These are phyloP conservation scores for Dianthus caryophyllus DNA, from an alignment of 148 eudicot genomes.

Conservation along the genomic window DNA sequence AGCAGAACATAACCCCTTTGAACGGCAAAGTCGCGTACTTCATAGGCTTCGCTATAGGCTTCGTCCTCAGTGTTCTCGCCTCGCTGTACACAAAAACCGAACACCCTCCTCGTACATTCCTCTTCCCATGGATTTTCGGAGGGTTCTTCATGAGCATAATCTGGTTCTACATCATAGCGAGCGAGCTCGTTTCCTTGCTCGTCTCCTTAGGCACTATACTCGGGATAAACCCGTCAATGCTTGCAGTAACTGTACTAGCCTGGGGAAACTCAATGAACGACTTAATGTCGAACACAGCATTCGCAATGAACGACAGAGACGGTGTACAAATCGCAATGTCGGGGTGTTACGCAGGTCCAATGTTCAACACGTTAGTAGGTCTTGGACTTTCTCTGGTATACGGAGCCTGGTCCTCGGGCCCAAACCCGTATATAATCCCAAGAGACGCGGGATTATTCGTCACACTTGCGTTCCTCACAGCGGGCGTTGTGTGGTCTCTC, in stretches of 20 bases:
- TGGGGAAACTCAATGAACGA: constrained; percentile 85
- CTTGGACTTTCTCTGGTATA: constrained; percentile 53
- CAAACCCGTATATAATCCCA: constrained; percentile 37
- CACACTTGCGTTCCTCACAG: constrained; percentile 50
- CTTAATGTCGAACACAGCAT: constrained; percentile 55
- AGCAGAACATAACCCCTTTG: constrained; percentile 16
- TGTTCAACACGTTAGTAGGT: constrained; percentile 67
- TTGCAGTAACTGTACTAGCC: constrained; percentile 60
- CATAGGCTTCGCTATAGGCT: constrained; percentile 32
- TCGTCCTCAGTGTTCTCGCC: constrained; percentile 39
- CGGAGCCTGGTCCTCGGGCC: constrained; percentile 49
- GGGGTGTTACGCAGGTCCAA: constrained; percentile 70
- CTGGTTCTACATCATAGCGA: constrained; percentile 72
- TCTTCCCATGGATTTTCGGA: constrained; percentile 57
- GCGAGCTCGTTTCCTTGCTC: constrained; percentile 59
- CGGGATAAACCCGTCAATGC: constrained; percentile 52
- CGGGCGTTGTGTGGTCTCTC: constrained; percentile 54
- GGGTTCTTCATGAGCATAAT: constrained; percentile 75
- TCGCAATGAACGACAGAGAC: constrained; percentile 49
- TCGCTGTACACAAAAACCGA: constrained; percentile 38
- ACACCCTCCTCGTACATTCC: constrained; percentile 50
- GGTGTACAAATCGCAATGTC: constrained; percentile 78
- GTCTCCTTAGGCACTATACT: constrained; percentile 49
- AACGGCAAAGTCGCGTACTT: constrained; percentile 32
- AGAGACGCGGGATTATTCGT: constrained; percentile 40